Evolutionary conservation across 73 alveolate genomes (phyloP), one percentile per base, ranked within the genome.

Genomic region (Uronychia setigera): DNA sequence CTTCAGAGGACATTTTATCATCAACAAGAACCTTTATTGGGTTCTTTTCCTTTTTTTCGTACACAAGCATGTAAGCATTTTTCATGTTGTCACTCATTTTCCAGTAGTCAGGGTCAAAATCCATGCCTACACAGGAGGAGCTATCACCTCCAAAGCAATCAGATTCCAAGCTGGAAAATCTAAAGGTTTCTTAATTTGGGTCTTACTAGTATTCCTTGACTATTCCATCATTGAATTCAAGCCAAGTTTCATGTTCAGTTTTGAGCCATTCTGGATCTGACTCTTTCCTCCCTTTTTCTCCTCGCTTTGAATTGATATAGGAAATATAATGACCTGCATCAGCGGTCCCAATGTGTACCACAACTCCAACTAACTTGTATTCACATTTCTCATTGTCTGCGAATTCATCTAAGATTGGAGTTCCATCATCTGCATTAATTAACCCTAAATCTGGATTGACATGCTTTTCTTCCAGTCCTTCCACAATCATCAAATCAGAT

Each of bases 31-130:
- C 79, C 82, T 87, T 80, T 5, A 96, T 75, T 0, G 94, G 94
- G 26, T 91, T 92, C 83, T 96, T 96, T 33, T 76, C 59, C 58
- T 83, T 89, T 89, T 94, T 98, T 82, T 97, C 99, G 92, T 98
- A 98, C 26, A 98, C 97, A 80, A 98, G 90, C 98, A 98, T 97
- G 87, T 97, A 98, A 26, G 99, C 99, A 95, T 95, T 98, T 57
- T 95, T 79, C 88, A 60, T 75, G 9, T 79, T 0, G 29, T 75
- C 77, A 28, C 86, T 31, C 80, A 32, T 11, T 19, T 46, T 46
- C 67, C 67, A 46, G 67, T 11, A 46, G 58, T 85, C 95, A 34
- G 83, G 33, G 46, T 32, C 28, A 60, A 35, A 59, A 28, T 28
- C 28, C 28, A 29, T 30, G 26, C 59, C 58, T 28, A 89, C 28